Evolutionary conservation across 106 monocot species (phyloP).

Genomic region (Acorus gramineus): DNA sequence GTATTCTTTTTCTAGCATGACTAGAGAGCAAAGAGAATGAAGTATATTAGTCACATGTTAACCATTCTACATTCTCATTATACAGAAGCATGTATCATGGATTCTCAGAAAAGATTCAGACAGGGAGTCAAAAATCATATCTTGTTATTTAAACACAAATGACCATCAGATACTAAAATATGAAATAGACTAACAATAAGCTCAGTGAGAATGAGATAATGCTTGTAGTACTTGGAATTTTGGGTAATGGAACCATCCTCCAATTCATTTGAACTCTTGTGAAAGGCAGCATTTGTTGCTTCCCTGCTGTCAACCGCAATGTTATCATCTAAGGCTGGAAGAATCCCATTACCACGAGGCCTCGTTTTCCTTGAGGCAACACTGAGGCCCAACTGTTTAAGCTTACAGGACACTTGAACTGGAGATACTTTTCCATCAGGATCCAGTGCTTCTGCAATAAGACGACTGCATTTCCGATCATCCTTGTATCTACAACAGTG

Average conservation of each 20-base stretch:
- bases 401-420: slow-evolving; percentile 47
- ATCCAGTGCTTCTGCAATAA: slow-evolving; percentile 63
- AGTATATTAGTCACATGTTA: slow-evolving; percentile 1
- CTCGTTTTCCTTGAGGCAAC: slow-evolving; percentile 25
- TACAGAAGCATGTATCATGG: not conserved
- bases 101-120: not conserved
- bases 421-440: slow-evolving; percentile 56
- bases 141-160: no score
- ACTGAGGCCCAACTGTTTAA: slow-evolving; percentile 54
- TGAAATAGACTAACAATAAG: no score
- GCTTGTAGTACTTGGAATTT: not conserved
- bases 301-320: not conserved
- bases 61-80: not conserved
- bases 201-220: no score
- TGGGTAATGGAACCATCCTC: slow-evolving; percentile 1
- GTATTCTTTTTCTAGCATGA: slow-evolving; percentile 36
- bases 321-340: slow-evolving; percentile 11
- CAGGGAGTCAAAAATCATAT: slow-evolving; percentile 12
- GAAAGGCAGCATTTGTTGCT: not conserved
- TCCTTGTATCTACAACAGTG: slow-evolving; percentile 47
- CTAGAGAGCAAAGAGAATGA: slow-evolving; percentile 13
- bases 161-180: no score
- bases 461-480: slow-evolving; percentile 42
- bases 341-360: not conserved
- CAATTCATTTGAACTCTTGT: slow-evolving; percentile 1